phyloP scores from a whole-genome alignment of 441 rosid species.

The Cnidoscolus chayamansa region DNA sequence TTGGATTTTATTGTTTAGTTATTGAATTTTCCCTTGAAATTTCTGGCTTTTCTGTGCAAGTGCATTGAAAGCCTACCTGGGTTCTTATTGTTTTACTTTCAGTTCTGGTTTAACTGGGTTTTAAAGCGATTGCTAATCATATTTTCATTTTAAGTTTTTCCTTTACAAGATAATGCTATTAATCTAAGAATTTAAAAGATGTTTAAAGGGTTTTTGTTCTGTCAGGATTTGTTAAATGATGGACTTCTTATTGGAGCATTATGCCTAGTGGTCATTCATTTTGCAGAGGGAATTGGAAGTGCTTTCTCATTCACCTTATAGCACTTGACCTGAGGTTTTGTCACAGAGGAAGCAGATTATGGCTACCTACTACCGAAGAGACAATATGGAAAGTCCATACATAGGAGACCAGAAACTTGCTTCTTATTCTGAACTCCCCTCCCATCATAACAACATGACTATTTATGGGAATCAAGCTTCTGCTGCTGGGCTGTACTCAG shows the following conservation, averaged over 20 bases:
- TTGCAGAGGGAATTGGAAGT: conserved; percentile 6
- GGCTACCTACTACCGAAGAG: conserved; percentile 38
- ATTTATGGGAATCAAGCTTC: conserved; percentile 31
- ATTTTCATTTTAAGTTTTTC: too few species aligned
- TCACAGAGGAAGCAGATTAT: conserved; percentile 21
- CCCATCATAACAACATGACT: conserved; percentile 22
- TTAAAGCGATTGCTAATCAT: background rate
- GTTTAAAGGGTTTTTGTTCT: background rate
- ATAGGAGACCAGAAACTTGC: conserved; percentile 33
- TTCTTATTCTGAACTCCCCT: conserved; percentile 25
- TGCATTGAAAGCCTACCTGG: background rate
- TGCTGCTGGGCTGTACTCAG: conserved; percentile 35
- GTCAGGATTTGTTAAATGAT: conserved; percentile 10
- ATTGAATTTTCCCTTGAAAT: background rate
- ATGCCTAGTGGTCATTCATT: conserved; percentile 12
- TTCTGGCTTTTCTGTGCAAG: background rate
- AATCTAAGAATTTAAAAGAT: background rate
- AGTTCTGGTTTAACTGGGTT: background rate
- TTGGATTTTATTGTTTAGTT: too few species aligned
- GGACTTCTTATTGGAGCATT: background rate
- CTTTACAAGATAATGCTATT: too few species aligned
- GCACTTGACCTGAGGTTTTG: conserved; percentile 7
- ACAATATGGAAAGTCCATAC: conserved; percentile 24
- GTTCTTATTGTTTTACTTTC: background rate
- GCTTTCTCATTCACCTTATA: conserved; percentile 14